Base-by-base conservation (phyloP, 169 alveolate species). In the Eimeria acervulina region DNA sequence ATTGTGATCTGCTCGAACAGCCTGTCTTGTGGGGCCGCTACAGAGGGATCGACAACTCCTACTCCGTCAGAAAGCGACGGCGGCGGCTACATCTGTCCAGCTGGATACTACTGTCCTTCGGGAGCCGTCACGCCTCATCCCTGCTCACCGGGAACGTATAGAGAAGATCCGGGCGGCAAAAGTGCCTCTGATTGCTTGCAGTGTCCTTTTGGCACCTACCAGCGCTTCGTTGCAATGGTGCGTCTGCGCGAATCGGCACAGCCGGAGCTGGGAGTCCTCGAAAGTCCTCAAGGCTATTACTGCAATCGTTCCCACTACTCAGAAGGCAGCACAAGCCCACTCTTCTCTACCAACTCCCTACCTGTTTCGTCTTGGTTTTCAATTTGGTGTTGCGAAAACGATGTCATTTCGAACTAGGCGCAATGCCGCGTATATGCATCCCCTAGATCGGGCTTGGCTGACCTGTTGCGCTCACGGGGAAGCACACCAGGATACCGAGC, bases 121-220 rank as follows among this genome's bases (percentile, higher is more conserved):
- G 96, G 88, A 28, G 92, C 96, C 5, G 23, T 61, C 28, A 63
- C 51, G n/a, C 95, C 95, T 2, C 84, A 42, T 4, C 95, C 96
- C 63, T 95, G 96, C 76, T 42, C 74, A 23, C 92, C 96, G 31
- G 96, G 96, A 44, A 74, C 96, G 33, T 95, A 23, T 47, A 36
- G 97, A n/a, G 66, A 38, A 12, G 78, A 51, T 1, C 72, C 96
- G 0, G 97, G 95, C 26, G 97, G 84, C 0, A 72, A 74, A 47
- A 74, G 85, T 1, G 85, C 74, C n/a, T 76, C 90, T 47, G 96
- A 85, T 28, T 96, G 97, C 94, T n/a, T 89, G 72, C 90, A 90
- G 21, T 97, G 98, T 66, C 97, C 97, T 31, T 95, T 59, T n/a
- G 98, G 98, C 21, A 76, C 90, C 23, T 72, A 78, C 23, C 96